Base-by-base conservation (phyloP, 2,329 filamentous ascomycete genomes). In the Pyrenochaeta sp. region DNA sequence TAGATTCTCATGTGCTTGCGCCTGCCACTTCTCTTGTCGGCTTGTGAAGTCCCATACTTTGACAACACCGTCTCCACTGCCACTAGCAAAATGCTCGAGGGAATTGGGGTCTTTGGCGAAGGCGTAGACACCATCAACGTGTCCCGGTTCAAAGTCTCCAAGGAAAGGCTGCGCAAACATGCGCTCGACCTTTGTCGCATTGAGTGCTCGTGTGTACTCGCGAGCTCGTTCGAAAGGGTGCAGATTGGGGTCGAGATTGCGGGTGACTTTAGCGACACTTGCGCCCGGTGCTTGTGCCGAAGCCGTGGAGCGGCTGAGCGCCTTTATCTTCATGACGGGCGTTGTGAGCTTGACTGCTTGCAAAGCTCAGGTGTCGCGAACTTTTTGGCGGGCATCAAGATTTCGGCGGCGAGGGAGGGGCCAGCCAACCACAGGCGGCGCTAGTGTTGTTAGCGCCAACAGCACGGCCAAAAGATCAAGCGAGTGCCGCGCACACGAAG, bases 201-300 rank as follows among this genome's bases (percentile, higher is more conserved):
- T 90, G 56, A 91, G 80, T 10, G 89, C 88, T 64, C 88, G 80
- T 12, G 88, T 91, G 73, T 92, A 94, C 79, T 97, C 93, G 75
- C 92, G 83, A 41, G 93, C 93, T 69, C 92, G 85, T 78, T 96
- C 92, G 77, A 97, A 97, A 2, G 91, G 93, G 78, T 97, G 92
- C 54, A 94, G 84, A 36, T 90, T 88, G 23, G 93, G 90, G 78
- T 96, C 91, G 68, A 96, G 75, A 76, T 90, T 91, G 62, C 87
- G 85, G 54, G 87, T 86, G 66, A 85, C 80, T 69, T 87, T 88
- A 46, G 85, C 77, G 48, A 87, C 84, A 74, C 85, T 84, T 49
- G 87, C 86, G 55, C 89, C 89, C 15, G 87, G 83, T 23, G 88
- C 83, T 75, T 90, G 87, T 64, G 87, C 83, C 51, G 86, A 83